Base-by-base conservation (phyloP, 495 filamentous ascomycete genomes). In the Hyaloscypha finlandica region DNA sequence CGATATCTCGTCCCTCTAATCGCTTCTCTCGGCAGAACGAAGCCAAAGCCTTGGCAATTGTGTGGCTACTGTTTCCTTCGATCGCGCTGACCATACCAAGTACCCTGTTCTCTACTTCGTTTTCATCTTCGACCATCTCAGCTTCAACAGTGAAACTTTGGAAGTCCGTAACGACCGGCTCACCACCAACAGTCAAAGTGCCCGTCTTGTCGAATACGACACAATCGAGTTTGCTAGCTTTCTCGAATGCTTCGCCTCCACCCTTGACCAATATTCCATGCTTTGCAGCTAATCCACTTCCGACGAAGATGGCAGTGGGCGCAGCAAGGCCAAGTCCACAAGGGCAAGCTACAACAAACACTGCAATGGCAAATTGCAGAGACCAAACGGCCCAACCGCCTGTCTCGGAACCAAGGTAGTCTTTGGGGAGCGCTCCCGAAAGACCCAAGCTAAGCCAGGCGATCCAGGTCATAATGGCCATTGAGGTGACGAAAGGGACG, bases 141-240 rank as follows among this genome's bases (percentile, higher is more conserved):
- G n/a, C 73, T 4, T 76, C 67, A 19, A 81, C 77, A 5, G 78
- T 79, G 54, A 88, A 75, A 25, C 88, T 69, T 69, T 88, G 80
- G 63, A 89, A 84, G 55, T 96, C 90, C 0, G 92, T 91, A 30
- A 98, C 89, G 9, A 78, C 88, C 0, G 94, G 87, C 62, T 93
- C 89, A 39, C 91, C 92, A 42, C 94, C 94, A 70, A 91, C 80
- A 0, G 94, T 98, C 58, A 98, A 78, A 1, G 94, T 98, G 0
- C 94, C 94, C 0, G 94, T 98, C 80, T 98, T 98, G 80, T 98
- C 94, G 71, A 98, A 97, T 16, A 97, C 92, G 25, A 97, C 87
- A 63, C 88, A 89, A 74, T 96, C 91, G 8, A 97, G 82, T 4
- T 83, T 83, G 68, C 92, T 96, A 12, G 95, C 93, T 79, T 96